Evolutionary conservation across 257 asterid genomes (phyloP), one percentile per base, ranked within the genome.

Genomic region (Ophiorrhiza pumila): DNA sequence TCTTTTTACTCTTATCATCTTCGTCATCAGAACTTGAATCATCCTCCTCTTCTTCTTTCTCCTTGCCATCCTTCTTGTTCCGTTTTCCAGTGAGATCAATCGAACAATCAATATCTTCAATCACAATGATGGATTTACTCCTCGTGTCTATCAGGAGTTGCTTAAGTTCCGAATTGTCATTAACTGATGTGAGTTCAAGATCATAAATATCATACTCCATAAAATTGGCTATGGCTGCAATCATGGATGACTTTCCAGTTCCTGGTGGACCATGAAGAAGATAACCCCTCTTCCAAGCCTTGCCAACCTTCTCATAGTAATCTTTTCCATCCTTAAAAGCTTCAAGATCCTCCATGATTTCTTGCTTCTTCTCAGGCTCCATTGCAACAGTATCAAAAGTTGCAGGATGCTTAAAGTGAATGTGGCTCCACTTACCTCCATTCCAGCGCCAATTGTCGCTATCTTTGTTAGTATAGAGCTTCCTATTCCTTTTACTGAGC

Each of bases 81-180:
- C 73, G 39, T 31, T 71, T 50, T 22, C 80, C 83, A 0, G 80
- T 58, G 6, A 79, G 83, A 65, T 79, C 80, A 66, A 77, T 65
- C 5, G 81, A 77, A 42, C 81, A 77, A 56, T 77, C 81, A 39
- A 77, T 77, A 39, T 77, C 80, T 65, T 77, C 80, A 4, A 77
- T 77, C 59, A 76, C 80, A 50, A 76, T 32, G 43, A 76, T 62
- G 4, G 80, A 70, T 43, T 76, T 76, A n/a, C 73, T 59, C 23
- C 71, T 23, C 18, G 52, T 63, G 47, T 63, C 71, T 17, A 63
- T 73, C 2, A 63, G 50, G 14, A 73, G 41, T 39, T 37, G 35
- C n/a, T 70, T 63, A 64, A 73, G 39, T 53, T 47, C 55, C 3
- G 64, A 31, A 23, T 74, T 74, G 55, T 65, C 42, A 43, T 52